Base-by-base conservation (phyloP, 257 asterid genomes). In the Fraxinus quadrangulata region DNA sequence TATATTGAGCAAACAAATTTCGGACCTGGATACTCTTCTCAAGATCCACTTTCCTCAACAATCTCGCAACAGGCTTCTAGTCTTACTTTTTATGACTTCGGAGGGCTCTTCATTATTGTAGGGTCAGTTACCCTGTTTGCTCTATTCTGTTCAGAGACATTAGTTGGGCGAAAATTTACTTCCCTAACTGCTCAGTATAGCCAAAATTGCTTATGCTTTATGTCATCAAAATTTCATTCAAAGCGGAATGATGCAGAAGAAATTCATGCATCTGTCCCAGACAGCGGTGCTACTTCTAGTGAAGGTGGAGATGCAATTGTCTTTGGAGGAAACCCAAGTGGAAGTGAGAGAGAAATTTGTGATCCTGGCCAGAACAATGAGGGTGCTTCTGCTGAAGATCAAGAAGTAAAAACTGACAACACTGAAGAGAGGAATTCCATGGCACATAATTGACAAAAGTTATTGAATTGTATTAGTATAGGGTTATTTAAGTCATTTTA, bases 81-180 rank as follows among this genome's bases (percentile, higher is more conserved):
- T 19, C 65, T 83, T 0, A 49, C 73, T 68, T 31, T 66, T 37
- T 73, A 19, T 4, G 49, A 83, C 69, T 89, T 89, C 51, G 85
- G 85, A 82, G 94, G 90, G 5, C 88, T 87, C 71, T 89, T 87
- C 21, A 73, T 82, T 1, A 70, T 88, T 0, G 49, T 75, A 19
- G 87, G 71, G 51, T 73, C 75, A 28, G 80, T 81, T 8, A 34
- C 66, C 36, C 0, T 80, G 24, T 26, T 80, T 13, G 84, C 84
- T 3, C 19, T 83, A 10, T 74, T 83, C 67, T 83, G 72, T 69
- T 83, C 80, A 4, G 42, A 31, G 23, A 26, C 79, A 9, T 39
- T 67, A 40, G 5, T 80, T 30, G 82, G 82, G 30, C 63, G 12
- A 28, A 72, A 30, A 33, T 6, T 80, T 30, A 17, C 54, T 16